Base-by-base conservation (phyloP, 208 protist species). In the Borovskyia barvae region DNA sequence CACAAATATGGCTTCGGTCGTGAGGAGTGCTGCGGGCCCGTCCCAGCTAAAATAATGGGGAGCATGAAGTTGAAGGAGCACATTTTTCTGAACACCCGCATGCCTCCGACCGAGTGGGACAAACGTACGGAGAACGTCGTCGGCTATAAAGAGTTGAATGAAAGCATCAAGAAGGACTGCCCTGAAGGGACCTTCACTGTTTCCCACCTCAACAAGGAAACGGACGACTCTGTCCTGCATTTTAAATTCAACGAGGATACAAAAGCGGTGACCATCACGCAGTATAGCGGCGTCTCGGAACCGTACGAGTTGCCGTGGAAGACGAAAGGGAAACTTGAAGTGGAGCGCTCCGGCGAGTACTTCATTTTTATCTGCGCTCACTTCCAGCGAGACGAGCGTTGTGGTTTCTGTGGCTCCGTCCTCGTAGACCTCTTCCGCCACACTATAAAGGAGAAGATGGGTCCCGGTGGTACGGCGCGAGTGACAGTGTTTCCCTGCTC, bases 301-400 rank as follows among this genome's bases (percentile, higher is more conserved):
- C 72, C 65, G 37, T 78, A 70, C 40, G 72, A 58, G 26, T 58
- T 91, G 49, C 90, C 90, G 29, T 93, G 84, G 85, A 62, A 73
- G 14, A 67, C 58, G 24, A 82, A 88, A 24, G 86, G 84, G n/a
- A 71, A 61, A 0, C 43, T 93, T n/a, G 64, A 63, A n/a, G 71
- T 76, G 20, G 86, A 93, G 63, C 82, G 84, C 43, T 87, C 81
- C 17, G 72, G 74, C n/a, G 84, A 93, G 43, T 75, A 72, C 42
- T 92, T 94, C 67, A 63, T 97, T 28, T 92, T 95, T 53, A 72
- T 95, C 35, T 97, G 92, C 49, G 56, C 84, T 0, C 92, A 97
- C 68, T 77, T 67, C 58, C 63, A 70, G 11, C 77, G 92, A 15
- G 92, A 97, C 48, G 50, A 55, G 30, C 85, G 92, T 33, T 97